phyloP scores from a whole-genome alignment of 768 basidiomycete species.

The Cystobasidiopsis lactophilus region DNA sequence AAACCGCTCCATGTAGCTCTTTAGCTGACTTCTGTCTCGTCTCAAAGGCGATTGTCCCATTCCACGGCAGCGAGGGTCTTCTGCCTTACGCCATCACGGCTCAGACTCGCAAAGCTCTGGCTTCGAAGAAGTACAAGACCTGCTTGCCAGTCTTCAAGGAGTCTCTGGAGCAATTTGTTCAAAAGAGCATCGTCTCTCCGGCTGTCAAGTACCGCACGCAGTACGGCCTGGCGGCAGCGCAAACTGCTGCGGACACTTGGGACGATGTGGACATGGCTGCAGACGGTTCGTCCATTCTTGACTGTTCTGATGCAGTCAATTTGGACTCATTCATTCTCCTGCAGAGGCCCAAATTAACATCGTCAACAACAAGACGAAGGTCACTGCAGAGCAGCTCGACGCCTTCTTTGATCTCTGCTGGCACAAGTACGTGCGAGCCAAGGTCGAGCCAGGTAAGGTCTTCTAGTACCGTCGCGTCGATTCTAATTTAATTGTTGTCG shows the following conservation, averaged over 20 bases:
- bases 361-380: constrained; percentile 76
- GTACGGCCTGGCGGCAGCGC: constrained; percentile 64
- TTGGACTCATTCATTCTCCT: not conserved
- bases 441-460: constrained; percentile 72
- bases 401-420: constrained; percentile 69
- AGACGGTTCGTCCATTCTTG: constrained; percentile 32
- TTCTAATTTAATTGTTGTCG: not conserved
- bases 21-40: not conserved
- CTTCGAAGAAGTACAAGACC: constrained; percentile 35
- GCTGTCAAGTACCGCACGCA: constrained; percentile 45
- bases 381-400: constrained; percentile 56
- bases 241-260: constrained; percentile 52
- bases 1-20: not conserved
- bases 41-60: constrained; percentile 41
- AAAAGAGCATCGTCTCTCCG: constrained; percentile 39
- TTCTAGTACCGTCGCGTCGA: not conserved
- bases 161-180: constrained; percentile 48
- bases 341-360: constrained; percentile 18
- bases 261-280: constrained; percentile 52
- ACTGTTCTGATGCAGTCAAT: not conserved
- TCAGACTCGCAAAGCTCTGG: constrained; percentile 27
- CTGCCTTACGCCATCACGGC: constrained; percentile 70
- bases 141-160: constrained; percentile 50
- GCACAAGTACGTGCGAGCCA: constrained; percentile 78
- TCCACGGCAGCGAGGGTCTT: constrained; percentile 35